Evolutionary conservation across 1,284 basidiomycete genomes (phyloP).

Genomic region (Amylostereum areolatum): DNA sequence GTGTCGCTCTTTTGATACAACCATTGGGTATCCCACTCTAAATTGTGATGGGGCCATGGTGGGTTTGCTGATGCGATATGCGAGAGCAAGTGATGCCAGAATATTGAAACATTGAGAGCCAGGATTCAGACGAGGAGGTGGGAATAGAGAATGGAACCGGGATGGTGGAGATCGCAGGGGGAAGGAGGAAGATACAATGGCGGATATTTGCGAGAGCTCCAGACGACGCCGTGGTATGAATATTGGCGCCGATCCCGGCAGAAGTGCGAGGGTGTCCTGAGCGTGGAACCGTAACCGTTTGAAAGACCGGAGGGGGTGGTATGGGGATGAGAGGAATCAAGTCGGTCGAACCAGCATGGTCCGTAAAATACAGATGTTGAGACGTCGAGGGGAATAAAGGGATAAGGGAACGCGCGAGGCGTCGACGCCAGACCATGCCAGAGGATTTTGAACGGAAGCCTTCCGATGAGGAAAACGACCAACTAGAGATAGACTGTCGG

Average conservation of each 20-base stretch:
- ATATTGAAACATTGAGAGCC: slow-evolving; percentile 13
- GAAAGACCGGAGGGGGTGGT: slow-evolving; percentile 18
- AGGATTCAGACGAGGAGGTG: not conserved
- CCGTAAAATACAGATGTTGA: slow-evolving; percentile 18
- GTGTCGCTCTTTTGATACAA: slow-evolving; percentile 28
- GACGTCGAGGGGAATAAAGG: slow-evolving; percentile 22
- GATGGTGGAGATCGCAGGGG: slow-evolving; percentile 7
- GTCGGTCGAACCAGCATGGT: slow-evolving; percentile 26
- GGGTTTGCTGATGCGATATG: slow-evolving; percentile 24
- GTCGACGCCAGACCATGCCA: slow-evolving; percentile 23
- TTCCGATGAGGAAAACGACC: slow-evolving; percentile 19
- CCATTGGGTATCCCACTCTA: slow-evolving; percentile 17
- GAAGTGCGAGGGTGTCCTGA: slow-evolving; percentile 32
- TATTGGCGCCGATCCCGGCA: slow-evolving; percentile 29
- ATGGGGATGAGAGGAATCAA: slow-evolving; percentile 15
- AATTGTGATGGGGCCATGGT: slow-evolving; percentile 5
- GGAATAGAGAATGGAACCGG: not conserved
- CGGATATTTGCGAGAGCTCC: slow-evolving; percentile 10
- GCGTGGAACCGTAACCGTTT: slow-evolving; percentile 32
- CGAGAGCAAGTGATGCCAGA: slow-evolving; percentile 28
- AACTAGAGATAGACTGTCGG: slow-evolving; percentile 27
- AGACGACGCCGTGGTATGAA: slow-evolving; percentile 40
- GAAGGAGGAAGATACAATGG: not conserved
- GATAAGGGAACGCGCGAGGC: slow-evolving; percentile 29
- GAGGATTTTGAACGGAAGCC: slow-evolving; percentile 18